phyloP scores from a whole-genome alignment of 495 filamentous ascomycete genomes.

The Clavariopsis aquatica region DNA sequence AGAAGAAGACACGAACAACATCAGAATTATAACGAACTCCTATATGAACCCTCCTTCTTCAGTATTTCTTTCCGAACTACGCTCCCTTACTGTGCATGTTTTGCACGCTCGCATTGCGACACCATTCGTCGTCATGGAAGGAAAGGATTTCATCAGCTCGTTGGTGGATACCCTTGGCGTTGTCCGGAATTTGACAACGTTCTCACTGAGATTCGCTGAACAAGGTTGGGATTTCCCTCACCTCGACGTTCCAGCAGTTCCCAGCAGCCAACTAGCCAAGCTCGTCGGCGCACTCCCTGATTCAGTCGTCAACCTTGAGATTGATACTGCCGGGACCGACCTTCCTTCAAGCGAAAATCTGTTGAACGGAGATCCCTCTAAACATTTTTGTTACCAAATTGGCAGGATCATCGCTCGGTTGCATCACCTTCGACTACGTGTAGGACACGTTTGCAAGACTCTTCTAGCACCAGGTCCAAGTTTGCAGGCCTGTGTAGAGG shows the following conservation, averaged over 20 bases:
- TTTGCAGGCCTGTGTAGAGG: not conserved
- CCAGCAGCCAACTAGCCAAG: constrained; percentile 11
- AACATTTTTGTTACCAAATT: constrained; percentile 19
- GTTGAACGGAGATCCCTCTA: not conserved
- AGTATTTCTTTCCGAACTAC: constrained; percentile 11
- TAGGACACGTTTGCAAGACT: constrained; percentile 13
- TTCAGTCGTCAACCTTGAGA: constrained; percentile 21
- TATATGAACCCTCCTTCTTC: not conserved
- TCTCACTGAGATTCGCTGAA: constrained; percentile 18
- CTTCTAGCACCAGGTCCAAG: not conserved
- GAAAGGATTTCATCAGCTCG: constrained; percentile 5
- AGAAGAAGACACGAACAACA: not conserved
- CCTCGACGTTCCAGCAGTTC: constrained; percentile 19
- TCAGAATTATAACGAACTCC: not conserved
- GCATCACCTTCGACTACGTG: constrained; percentile 14
- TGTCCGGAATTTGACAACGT: constrained; percentile 13
- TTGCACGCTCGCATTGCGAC: constrained; percentile 8
- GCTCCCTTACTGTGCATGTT: constrained; percentile 20
- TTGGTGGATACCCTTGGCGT: not conserved
- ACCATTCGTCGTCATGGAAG: not conserved
- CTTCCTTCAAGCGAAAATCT: constrained; percentile 3
- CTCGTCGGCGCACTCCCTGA: constrained; percentile 7
- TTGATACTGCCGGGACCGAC: constrained; percentile 18
- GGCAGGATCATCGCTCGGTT: constrained; percentile 11
- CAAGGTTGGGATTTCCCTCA: constrained; percentile 25